phyloP scores from a whole-genome alignment of 2,329 filamentous ascomycete species.

The Diaporthe humulicola region DNA sequence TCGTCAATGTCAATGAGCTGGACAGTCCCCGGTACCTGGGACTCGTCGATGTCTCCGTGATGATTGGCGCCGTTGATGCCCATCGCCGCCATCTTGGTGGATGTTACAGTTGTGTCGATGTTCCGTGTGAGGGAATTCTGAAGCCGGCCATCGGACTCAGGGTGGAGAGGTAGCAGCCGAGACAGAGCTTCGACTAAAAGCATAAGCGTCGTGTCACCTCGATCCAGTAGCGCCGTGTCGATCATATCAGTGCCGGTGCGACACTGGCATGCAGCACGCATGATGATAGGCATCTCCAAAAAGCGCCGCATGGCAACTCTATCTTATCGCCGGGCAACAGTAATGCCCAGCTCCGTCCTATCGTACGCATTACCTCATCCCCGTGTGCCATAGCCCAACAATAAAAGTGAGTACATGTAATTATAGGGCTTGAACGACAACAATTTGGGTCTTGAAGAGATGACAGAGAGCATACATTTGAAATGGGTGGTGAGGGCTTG shows the following conservation, averaged over 20 bases:
- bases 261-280: not conserved
- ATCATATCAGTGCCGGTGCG: constrained; percentile 1
- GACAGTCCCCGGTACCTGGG: constrained; percentile 48
- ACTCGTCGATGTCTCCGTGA: constrained; percentile 42
- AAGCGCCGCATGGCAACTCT: constrained; percentile 27
- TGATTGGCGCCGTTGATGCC: constrained; percentile 7
- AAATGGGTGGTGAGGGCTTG: too few species aligned
- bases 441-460: too few species aligned
- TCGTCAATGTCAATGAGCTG: constrained; percentile 50
- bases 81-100: constrained; percentile 19
- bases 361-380: constrained; percentile 1
- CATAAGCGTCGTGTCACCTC: constrained; percentile 7
- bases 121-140: not conserved
- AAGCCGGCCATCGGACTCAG: not conserved
- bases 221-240: not conserved
- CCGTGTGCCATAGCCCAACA: too few species aligned
- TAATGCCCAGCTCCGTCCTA: not conserved
- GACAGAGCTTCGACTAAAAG: not conserved
- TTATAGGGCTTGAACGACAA: too few species aligned
- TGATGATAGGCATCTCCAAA: constrained; percentile 6
- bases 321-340: constrained; percentile 19
- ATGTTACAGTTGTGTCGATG: not conserved
- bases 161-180: not conserved
- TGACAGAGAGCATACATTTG: too few species aligned
- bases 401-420: too few species aligned